A percentile compares a stretch with the other conserved stretches of the same genome.
These are phyloP conservation scores for Fusarium brevicatenulatum DNA, from an alignment of 2,329 filamentous ascomycete genomes.

Conservation along the genomic window DNA sequence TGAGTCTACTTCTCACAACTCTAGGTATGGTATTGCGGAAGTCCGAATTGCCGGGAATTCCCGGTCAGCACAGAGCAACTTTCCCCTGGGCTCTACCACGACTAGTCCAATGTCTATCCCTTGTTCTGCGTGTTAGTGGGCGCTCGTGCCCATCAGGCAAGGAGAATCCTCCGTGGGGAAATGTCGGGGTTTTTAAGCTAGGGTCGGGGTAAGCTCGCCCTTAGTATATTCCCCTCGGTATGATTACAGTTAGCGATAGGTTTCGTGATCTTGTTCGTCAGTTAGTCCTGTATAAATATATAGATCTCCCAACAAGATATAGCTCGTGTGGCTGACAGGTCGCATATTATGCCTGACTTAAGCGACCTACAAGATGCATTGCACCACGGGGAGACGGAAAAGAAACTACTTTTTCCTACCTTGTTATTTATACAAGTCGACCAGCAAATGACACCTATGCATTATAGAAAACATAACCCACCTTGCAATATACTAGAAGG, in stretches of 20 bases:
- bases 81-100: conserved; percentile 15
- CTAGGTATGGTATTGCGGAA: background rate
- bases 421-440: background rate
- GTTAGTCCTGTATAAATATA: background rate
- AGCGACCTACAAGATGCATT: conserved; percentile 13
- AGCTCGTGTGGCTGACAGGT: background rate
- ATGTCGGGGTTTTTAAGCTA: conserved; percentile 36
- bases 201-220: conserved; percentile 26
- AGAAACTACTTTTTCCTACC: conserved; percentile 9
- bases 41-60: conserved; percentile 26
- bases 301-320: conserved; percentile 1
- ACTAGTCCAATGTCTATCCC: conserved; percentile 12
- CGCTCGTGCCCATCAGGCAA: conserved; percentile 4
- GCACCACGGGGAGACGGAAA: conserved; percentile 3
- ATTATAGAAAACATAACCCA: background rate
- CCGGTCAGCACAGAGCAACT: conserved; percentile 14
- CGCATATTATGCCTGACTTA: background rate
- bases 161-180: conserved; percentile 32
- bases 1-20: conserved; percentile 3
- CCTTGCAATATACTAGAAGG: background rate
- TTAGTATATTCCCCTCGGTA: conserved; percentile 4
- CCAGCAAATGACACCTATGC: background rate
- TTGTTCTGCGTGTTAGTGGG: conserved; percentile 13
- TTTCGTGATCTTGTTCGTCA: conserved; percentile 5
- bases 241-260: background rate